Percentiles rank a stretch among this genome's conserved stretches.
Evolutionary conservation across 140 eudicot species (phyloP).

Genomic region (Cichorium intybus): DNA sequence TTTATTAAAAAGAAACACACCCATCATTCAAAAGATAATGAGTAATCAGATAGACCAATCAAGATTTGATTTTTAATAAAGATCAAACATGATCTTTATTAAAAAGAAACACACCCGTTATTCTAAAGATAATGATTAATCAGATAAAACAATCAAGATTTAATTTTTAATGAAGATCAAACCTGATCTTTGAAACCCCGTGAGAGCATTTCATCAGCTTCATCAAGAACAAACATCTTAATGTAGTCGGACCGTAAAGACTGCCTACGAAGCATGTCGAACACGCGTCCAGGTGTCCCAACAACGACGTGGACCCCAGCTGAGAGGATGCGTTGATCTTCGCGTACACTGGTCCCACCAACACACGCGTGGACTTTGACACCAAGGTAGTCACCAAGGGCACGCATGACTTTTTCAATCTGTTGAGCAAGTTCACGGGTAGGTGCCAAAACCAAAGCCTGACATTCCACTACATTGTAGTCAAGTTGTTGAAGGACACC

Average conservation of each 20-base stretch:
- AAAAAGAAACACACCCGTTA: neutral
- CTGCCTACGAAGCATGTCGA: constrained; percentile 56
- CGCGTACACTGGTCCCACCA: constrained; percentile 27
- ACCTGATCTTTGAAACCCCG: constrained; percentile 71
- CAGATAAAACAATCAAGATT: neutral
- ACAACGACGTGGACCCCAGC: constrained; percentile 28
- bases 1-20: too few species aligned
- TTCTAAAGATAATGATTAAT: neutral
- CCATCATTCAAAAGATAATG: neutral
- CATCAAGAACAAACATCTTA: constrained; percentile 60
- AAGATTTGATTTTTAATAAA: neutral
- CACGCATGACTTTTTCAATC: constrained; percentile 41
- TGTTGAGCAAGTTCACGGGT: constrained; percentile 45
- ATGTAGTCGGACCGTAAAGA: constrained; percentile 55
- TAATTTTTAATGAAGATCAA: neutral
- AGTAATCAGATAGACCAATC: neutral
- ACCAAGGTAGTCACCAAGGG: constrained; percentile 45
- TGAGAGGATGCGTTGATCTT: constrained; percentile 12
- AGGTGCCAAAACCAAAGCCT: constrained; percentile 42
- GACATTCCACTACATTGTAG: constrained; percentile 30
- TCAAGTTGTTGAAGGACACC: constrained; percentile 42
- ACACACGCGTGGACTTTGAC: constrained; percentile 46
- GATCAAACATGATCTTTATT: constrained; percentile 55
- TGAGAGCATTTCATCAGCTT: constrained; percentile 69
- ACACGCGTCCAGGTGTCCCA: constrained; percentile 11